Evolutionary conservation across 1,284 basidiomycete genomes (phyloP).

Genomic region (Melanopsichium pennsylvanicum): DNA sequence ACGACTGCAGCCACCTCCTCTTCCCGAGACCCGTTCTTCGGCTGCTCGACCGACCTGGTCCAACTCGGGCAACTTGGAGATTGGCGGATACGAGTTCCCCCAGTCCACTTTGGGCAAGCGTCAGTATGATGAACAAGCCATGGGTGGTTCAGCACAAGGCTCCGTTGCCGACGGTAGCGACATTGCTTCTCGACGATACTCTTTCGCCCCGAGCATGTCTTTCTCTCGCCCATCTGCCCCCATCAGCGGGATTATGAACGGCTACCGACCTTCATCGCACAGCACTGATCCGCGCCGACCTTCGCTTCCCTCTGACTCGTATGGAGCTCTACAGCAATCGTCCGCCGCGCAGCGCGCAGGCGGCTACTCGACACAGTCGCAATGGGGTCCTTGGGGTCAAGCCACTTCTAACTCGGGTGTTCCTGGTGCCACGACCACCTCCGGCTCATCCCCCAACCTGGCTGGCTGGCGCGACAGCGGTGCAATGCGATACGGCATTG

Average conservation of each 20-base stretch:
- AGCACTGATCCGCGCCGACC: conserved; percentile 33
- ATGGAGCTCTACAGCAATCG: conserved; percentile 15
- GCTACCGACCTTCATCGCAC: conserved; percentile 24
- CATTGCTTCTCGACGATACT: conserved; percentile 28
- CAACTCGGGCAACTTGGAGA: conserved; percentile 34
- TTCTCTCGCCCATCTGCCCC: conserved; percentile 41
- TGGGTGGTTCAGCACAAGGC: conserved; percentile 3
- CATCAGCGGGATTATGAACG: conserved; percentile 40
- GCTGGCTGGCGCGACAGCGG: conserved; percentile 28
- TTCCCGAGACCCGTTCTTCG: conserved; percentile 39
- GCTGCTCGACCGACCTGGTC: conserved; percentile 21
- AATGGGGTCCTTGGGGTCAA: conserved; percentile 29
- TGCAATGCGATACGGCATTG: conserved; percentile 26
- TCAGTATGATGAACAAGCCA: conserved; percentile 33
- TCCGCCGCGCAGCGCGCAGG: conserved; percentile 12
- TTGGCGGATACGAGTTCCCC: conserved; percentile 40
- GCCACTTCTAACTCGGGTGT: conserved; percentile 17
- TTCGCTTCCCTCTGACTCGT: conserved; percentile 33
- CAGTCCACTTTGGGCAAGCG: conserved; percentile 39
- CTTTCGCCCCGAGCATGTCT: conserved; percentile 34
- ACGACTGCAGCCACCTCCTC: conserved; percentile 34
- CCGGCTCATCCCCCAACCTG: conserved; percentile 21
- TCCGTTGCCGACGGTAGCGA: conserved; percentile 14
- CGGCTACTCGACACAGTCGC: conserved; percentile 13
- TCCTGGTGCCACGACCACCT: conserved; percentile 12